Evolutionary conservation across 495 filamentous ascomycete genomes (phyloP).

Genomic region (Parmelia sp.): DNA sequence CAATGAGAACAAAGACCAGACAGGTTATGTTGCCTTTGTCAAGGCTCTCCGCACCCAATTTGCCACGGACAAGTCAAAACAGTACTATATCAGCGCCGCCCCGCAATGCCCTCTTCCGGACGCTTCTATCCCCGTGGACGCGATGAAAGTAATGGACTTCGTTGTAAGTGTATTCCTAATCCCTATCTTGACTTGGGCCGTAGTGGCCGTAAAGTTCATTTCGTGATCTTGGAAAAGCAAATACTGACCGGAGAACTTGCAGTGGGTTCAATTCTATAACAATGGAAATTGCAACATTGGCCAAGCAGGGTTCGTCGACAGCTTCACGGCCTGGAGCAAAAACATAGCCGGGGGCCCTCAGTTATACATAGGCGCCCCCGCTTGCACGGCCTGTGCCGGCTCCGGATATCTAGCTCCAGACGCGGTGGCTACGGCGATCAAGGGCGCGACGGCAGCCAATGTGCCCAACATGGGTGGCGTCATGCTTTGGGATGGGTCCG

Average conservation of each 20-base stretch:
- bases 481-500: slow-evolving; percentile 49
- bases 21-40: slow-evolving; percentile 41
- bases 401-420: slow-evolving; percentile 41
- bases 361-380: slow-evolving; percentile 46
- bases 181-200: background rate
- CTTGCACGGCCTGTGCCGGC: slow-evolving; percentile 34
- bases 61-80: slow-evolving; percentile 37
- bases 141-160: slow-evolving; percentile 35
- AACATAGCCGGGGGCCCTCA: slow-evolving; percentile 40
- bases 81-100: slow-evolving; percentile 52
- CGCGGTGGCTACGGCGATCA: slow-evolving; percentile 31
- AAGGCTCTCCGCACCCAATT: slow-evolving; percentile 42
- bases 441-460: slow-evolving; percentile 27
- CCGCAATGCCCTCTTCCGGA: slow-evolving; percentile 53
- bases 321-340: slow-evolving; percentile 42
- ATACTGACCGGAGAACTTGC: background rate
- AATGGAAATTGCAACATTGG: slow-evolving; percentile 33
- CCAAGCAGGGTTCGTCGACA: slow-evolving; percentile 25
- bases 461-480: slow-evolving; percentile 44
- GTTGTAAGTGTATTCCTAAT: slow-evolving; percentile 17
- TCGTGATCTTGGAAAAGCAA: background rate
- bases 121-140: slow-evolving; percentile 41
- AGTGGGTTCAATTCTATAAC: slow-evolving; percentile 44
- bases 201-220: background rate
- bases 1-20: slow-evolving; percentile 29